phyloP scores from a whole-genome alignment of 805 yeast species.

The Ogataea kodamae region DNA sequence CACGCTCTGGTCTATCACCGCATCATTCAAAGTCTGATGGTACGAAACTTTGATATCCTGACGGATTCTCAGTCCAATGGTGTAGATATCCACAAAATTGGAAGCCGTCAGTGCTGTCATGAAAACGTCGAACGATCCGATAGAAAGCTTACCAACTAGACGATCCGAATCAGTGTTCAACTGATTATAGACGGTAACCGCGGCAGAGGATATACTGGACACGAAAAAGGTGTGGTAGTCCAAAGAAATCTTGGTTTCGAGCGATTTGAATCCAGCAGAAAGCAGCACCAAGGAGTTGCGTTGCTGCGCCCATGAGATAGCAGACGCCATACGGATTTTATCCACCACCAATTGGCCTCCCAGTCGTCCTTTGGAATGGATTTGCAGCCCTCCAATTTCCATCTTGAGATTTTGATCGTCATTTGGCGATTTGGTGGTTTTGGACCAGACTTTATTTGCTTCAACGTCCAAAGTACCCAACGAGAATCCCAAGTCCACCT shows the following conservation, averaged over 20 bases:
- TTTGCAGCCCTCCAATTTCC: constrained; percentile 49
- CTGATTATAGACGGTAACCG: constrained; percentile 65
- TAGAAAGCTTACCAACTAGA: constrained; percentile 47
- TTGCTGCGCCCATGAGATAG: constrained; percentile 65
- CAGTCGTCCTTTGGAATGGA: constrained; percentile 71
- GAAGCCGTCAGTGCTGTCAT: constrained; percentile 85
- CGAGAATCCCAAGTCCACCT: constrained; percentile 79
- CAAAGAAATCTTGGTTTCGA: constrained; percentile 63
- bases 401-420: constrained; percentile 70
- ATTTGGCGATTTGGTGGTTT: constrained; percentile 59
- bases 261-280: constrained; percentile 50
- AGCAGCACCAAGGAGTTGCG: constrained; percentile 67
- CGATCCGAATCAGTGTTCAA: constrained; percentile 54
- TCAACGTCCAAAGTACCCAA: constrained; percentile 61
- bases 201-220: constrained; percentile 45
- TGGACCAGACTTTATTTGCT: constrained; percentile 62
- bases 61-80: constrained; percentile 64
- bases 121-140: constrained; percentile 55
- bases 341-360: constrained; percentile 61
- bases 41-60: constrained; percentile 73
- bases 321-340: constrained; percentile 54
- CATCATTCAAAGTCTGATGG: constrained; percentile 67
- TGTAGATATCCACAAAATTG: constrained; percentile 71
- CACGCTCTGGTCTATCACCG: constrained; percentile 5
- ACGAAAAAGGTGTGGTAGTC: constrained; percentile 86